These are phyloP conservation scores for Fusarium begoniae DNA, from an alignment of 2,329 filamentous ascomycete genomes.

Conservation along the genomic window DNA sequence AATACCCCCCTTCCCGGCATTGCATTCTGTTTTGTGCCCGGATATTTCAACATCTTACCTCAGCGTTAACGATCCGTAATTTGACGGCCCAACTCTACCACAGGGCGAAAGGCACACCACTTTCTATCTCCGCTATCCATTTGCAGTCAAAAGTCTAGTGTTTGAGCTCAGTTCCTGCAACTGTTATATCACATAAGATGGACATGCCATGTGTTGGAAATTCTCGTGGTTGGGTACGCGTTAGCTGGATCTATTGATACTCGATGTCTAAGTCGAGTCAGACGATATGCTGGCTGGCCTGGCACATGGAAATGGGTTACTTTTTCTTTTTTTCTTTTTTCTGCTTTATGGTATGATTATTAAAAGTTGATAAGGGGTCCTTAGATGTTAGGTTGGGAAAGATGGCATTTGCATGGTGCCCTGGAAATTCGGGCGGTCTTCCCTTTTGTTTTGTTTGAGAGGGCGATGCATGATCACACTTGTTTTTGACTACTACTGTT, in stretches of 20 bases:
- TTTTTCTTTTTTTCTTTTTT: background rate
- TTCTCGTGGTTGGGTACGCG: background rate
- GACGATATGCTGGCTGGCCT: slow-evolving; percentile 10
- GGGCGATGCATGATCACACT: background rate
- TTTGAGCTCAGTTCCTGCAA: background rate
- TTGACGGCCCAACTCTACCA: slow-evolving; percentile 6
- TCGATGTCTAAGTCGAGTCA: background rate
- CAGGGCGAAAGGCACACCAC: slow-evolving; percentile 19
- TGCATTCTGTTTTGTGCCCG: background rate
- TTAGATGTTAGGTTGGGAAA: slow-evolving; percentile 29
- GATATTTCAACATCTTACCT: slow-evolving; percentile 31
- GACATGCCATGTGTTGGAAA: background rate
- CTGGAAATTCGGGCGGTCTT: slow-evolving; percentile 7
- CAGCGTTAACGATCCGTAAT: slow-evolving; percentile 29
- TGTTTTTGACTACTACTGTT: slow-evolving; percentile 11
- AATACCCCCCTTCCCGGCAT: slow-evolving; percentile 28
- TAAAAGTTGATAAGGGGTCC: slow-evolving; percentile 14
- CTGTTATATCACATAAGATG: background rate
- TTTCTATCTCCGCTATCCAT: slow-evolving; percentile 3
- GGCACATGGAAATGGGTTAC: background rate
- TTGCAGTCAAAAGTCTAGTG: slow-evolving; percentile 11
- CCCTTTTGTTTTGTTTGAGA: background rate
- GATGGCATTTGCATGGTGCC: slow-evolving; percentile 34
- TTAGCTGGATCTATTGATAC: background rate
- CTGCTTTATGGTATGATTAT: background rate